These are phyloP conservation scores for Tilletia caries DNA, from an alignment of 1,284 basidiomycete species.

Conservation along the genomic window DNA sequence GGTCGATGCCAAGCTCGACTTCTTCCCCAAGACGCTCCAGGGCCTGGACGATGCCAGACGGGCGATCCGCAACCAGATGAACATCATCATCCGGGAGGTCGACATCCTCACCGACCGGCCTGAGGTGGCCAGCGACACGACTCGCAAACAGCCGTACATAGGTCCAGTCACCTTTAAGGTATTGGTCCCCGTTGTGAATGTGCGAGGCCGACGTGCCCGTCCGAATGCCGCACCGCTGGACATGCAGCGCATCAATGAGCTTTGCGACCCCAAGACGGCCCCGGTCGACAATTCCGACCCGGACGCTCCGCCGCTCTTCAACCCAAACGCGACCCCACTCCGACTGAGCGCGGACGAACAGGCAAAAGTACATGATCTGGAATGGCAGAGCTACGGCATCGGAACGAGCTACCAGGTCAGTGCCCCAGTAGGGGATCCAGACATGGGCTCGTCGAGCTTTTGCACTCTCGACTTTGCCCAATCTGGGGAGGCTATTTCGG, in stretches of 20 bases:
- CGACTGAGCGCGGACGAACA: slow-evolving; percentile 7
- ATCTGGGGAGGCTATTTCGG: not conserved
- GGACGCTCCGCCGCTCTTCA: not conserved
- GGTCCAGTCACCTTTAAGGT: not conserved
- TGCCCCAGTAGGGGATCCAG: not conserved
- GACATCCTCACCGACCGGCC: not conserved
- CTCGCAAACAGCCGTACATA: not conserved
- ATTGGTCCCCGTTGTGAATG: not conserved
- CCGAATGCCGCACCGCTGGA: not conserved
- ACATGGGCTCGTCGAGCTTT: not conserved
- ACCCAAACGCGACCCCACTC: not conserved
- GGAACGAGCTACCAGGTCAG: not conserved
- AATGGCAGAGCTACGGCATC: not conserved
- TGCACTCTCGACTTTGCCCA: slow-evolving; percentile 8
- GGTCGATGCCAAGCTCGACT: slow-evolving; percentile 1
- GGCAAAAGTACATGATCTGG: not conserved
- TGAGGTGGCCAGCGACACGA: not conserved
- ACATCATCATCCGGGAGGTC: not conserved
- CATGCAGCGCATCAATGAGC: not conserved
- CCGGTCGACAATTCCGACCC: not conserved
- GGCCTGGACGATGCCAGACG: not conserved
- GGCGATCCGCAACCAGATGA: not conserved
- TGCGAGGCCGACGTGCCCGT: not conserved
- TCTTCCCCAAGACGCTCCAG: not conserved
- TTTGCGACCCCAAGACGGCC: not conserved